Base-by-base conservation (phyloP, 2,329 filamentous ascomycete species). In the Phyllosticta capitalensis region DNA sequence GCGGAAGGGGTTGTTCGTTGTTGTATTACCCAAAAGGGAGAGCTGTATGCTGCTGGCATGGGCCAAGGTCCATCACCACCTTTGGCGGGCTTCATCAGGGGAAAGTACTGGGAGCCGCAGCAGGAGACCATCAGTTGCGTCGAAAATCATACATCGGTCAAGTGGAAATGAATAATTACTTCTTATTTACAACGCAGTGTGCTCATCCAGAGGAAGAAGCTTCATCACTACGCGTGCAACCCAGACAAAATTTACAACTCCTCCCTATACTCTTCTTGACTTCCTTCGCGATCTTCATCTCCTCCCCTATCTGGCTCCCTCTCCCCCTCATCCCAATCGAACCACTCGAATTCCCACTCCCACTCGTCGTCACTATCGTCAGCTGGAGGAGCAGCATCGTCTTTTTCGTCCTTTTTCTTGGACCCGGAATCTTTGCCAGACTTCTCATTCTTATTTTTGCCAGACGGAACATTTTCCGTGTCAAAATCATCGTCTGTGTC, bases 401-500 rank as follows among this genome's bases (percentile, higher is more conserved):
- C 67, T 61, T 65, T 61, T 28, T 65, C 61, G 59, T 62, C 55
- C 45, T 63, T 63, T 55, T 66, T 64, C 48, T 55, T 48, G 19
- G 53, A 55, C 9, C 64, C 64, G 52, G 67, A 64, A 19, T 64
- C 61, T 14, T 65, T 62, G 19, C 33, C 64, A 55, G 52, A 24
- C 24, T 28, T 52, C 14, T 56, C 58, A 59, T 65, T 63, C 19
- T 17, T 45, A 14, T 6, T 7, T n/a, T 55, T 55, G 66, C 67
- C 28, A 65, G 56, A 53, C 61, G 60, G 24, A 7, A 26, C 7
- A 9, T 75, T 71, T 45, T 17, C 17, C 14, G n/a, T 45, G 9
- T 79, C 76, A 0, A 82, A 78, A 1, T 82, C 80, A 2, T 79
- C 79, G 12, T 82, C 80, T 1, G 76, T 74, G 26, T 87, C 84